Evolutionary conservation across 768 basidiomycete genomes (phyloP), one percentile per base, ranked within the genome.

Genomic region (Pulveroboletus sp.): DNA sequence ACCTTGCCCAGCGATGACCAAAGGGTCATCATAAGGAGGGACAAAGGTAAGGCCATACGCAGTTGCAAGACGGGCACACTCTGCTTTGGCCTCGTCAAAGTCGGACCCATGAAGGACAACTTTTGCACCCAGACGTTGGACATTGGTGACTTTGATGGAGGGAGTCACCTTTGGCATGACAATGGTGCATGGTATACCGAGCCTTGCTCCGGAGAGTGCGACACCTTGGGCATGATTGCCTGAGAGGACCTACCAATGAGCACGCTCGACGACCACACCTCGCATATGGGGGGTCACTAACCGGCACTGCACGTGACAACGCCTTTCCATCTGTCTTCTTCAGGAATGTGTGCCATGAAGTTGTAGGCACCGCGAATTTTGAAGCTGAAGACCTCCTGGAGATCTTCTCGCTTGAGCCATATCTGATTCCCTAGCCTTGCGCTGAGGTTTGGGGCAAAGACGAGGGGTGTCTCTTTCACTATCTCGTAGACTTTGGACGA

Each of bases 141-240:
- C 96, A 61, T 95, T 97, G 51, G 83, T 77, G 64, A 94, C 90
- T 73, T 99, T 99, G 78, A 99, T 99, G 36, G 86, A 79, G 1
- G 96, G 96, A 3, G 96, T 98, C 12, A 83, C 90, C 37, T 85
- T 74, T 1, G 96, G 96, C 96, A 99, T 98, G 54, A 99, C 92
- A 61, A 99, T 98, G n/a, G 93, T 97, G 56, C 93, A 96, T 4
- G 96, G 93, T 52, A 98, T 88, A 31, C 79, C 80, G 27, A 99
- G 81, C 49, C 84, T 82, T 40, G 82, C 71, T 10, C 95, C 92
- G n/a, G 96, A 93, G 42, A 98, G 78, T 3, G 96, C 96, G 43
- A 99, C 96, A 24, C 96, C 96, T 69, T 99, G 96, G 0, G 96
- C 96, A 68, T 99, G 96, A 63, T 99, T 99, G 26, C 96, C 96